phyloP scores from a whole-genome alignment of 768 basidiomycete genomes.

The Baorangia bicolor region DNA sequence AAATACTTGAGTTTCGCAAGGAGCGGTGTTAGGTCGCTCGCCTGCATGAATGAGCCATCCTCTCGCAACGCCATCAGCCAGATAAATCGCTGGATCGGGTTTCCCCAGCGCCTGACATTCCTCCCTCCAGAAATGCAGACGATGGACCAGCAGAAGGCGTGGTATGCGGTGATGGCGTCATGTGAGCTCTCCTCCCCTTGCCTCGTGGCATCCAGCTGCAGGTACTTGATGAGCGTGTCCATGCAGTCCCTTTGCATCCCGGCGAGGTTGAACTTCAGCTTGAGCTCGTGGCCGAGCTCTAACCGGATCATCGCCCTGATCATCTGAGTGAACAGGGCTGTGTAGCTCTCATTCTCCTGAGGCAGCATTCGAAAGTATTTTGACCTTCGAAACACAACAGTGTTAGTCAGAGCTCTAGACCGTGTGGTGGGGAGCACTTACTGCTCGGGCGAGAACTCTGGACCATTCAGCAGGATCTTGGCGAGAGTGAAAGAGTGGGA shows the following conservation, averaged over 20 bases:
- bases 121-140: background rate
- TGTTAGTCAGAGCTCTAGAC: too few species aligned
- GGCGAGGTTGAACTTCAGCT: background rate
- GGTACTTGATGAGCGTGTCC: background rate
- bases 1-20: conserved; percentile 7
- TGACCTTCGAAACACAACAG: background rate
- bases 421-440: background rate
- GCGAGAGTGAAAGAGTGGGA: background rate
- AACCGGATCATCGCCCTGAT: conserved; percentile 1
- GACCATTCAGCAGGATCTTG: conserved; percentile 4
- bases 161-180: background rate
- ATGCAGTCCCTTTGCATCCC: background rate
- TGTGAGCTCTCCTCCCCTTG: background rate
- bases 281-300: background rate
- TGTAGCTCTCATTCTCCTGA: background rate
- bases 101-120: background rate
- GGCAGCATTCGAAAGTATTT: background rate
- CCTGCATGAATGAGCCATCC: conserved; percentile 1
- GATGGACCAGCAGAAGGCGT: background rate
- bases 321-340: background rate
- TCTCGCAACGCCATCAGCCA: background rate
- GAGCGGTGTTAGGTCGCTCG: background rate
- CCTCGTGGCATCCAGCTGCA: background rate
- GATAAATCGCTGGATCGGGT: background rate
- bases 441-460: background rate